phyloP scores from a whole-genome alignment of 1,139 yeast species.

The Geotrichum europaeum region DNA sequence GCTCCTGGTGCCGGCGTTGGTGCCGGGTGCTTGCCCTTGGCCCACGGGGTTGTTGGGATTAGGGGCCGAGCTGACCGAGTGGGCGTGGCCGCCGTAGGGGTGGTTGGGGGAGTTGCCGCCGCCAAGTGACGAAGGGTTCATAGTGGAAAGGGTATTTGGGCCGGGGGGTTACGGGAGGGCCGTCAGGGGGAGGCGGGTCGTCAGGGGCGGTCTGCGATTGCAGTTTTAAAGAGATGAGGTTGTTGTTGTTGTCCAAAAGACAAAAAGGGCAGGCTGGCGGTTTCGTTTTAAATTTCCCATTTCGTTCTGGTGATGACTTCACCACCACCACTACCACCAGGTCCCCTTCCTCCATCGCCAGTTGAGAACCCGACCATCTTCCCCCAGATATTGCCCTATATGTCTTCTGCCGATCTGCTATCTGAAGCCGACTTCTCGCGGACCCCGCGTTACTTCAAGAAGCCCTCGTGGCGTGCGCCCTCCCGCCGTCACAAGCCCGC shows the following conservation, averaged over 20 bases:
- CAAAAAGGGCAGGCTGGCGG: background rate
- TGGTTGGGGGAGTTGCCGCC: background rate
- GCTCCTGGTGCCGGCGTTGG: constrained; percentile 10
- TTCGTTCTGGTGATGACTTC: background rate
- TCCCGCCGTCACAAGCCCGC: constrained; percentile 67
- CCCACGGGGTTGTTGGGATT: background rate
- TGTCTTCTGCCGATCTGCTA: constrained; percentile 10
- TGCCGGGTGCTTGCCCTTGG: background rate
- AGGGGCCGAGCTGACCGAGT: background rate
- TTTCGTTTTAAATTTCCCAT: background rate
- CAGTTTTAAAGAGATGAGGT: background rate
- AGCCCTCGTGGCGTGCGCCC: constrained; percentile 45
- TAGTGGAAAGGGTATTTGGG: background rate
- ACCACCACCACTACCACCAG: background rate
- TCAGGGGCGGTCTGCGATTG: background rate
- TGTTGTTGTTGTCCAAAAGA: background rate
- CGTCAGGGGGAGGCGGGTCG: background rate
- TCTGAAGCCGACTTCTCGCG: constrained; percentile 28
- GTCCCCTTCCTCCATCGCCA: background rate
- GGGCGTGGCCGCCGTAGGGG: background rate
- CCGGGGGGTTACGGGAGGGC: background rate
- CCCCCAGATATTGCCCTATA: background rate
- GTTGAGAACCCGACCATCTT: too few species aligned
- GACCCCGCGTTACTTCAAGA: constrained; percentile 45
- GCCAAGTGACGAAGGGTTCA: background rate